phyloP scores from a whole-genome alignment of 805 yeast genomes.

The Starmera amethionina region DNA sequence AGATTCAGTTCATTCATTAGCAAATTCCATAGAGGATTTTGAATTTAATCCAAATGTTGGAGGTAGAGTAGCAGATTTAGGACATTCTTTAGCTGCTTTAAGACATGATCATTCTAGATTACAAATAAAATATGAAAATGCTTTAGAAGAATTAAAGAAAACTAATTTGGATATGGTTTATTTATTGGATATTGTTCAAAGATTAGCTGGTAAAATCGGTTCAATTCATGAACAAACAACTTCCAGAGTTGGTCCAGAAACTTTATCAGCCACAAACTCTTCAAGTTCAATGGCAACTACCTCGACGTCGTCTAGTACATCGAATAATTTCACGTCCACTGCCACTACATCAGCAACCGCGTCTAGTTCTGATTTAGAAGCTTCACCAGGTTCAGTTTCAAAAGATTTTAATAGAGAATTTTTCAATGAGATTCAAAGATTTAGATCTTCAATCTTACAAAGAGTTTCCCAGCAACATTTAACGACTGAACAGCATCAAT shows the following conservation, averaged over 20 bases:
- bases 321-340: slow-evolving; percentile 6
- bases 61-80: slow-evolving; percentile 26
- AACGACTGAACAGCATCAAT: slow-evolving; percentile 15
- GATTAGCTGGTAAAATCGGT: slow-evolving; percentile 5
- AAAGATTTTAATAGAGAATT: slow-evolving; percentile 1
- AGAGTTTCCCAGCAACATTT: slow-evolving; percentile 12
- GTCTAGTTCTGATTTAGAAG: slow-evolving; percentile 1
- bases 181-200: slow-evolving; percentile 37
- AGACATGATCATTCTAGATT: slow-evolving; percentile 33
- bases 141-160: slow-evolving; percentile 36
- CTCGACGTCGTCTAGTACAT: no score
- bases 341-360: slow-evolving; percentile 4
- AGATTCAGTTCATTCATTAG: no score
- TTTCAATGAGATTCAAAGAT: slow-evolving; percentile 11
- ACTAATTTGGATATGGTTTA: slow-evolving; percentile 45
- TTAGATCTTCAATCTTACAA: slow-evolving; percentile 18
- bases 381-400: slow-evolving; percentile 13
- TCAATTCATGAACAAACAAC: slow-evolving; percentile 5
- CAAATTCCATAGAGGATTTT: slow-evolving; percentile 3
- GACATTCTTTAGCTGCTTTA: slow-evolving; percentile 26
- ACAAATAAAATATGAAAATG: slow-evolving; percentile 35
- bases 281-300: slow-evolving; percentile 3
- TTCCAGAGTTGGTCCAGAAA: slow-evolving; percentile 13
- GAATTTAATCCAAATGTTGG: neutral
- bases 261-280: slow-evolving; percentile 5